Percentiles rank a stretch among this genome's conserved stretches.
Evolutionary conservation across 495 filamentous ascomycete species (phyloP).

Genomic region (Podospora tetraspora): DNA sequence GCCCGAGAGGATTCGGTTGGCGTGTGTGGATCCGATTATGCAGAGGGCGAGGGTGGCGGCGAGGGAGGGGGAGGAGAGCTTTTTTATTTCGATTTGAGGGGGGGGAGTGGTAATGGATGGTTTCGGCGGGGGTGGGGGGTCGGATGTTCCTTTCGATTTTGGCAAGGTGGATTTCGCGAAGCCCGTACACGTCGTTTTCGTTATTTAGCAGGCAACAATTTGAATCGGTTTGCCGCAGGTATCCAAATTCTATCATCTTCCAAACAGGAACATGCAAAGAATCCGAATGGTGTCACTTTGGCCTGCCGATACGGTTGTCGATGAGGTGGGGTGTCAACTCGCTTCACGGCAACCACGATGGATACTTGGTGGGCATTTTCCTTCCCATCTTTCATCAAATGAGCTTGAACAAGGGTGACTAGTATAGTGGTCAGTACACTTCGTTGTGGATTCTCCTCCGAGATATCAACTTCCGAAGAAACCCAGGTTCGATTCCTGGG

Average conservation of each 20-base stretch:
- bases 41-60: conserved; percentile 66
- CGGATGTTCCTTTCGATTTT: background rate
- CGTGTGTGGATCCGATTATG: conserved; percentile 83
- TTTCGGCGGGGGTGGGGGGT: background rate
- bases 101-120: background rate
- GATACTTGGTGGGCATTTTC: background rate
- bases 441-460: conserved; percentile 6
- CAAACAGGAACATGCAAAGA: background rate
- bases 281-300: background rate
- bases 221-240: background rate
- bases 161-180: background rate
- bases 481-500: conserved; percentile 15
- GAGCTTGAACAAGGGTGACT: conserved; percentile 4
- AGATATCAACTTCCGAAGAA: conserved; percentile 8
- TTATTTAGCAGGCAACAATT: background rate
- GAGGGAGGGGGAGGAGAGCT: conserved; percentile 86
- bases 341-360: background rate
- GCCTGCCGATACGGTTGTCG: background rate
- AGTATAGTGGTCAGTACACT: conserved; percentile 15
- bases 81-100: conserved; percentile 56
- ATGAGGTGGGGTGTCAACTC: background rate
- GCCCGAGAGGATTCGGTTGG: conserved; percentile 76
- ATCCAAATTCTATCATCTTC: background rate
- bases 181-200: background rate
- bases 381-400: background rate